A percentile compares a stretch with the other conserved stretches of the same genome.
Conservation (phyloP, 192 early-diverging fungal species). For the Rhizoclosmatium sp. region DNA sequence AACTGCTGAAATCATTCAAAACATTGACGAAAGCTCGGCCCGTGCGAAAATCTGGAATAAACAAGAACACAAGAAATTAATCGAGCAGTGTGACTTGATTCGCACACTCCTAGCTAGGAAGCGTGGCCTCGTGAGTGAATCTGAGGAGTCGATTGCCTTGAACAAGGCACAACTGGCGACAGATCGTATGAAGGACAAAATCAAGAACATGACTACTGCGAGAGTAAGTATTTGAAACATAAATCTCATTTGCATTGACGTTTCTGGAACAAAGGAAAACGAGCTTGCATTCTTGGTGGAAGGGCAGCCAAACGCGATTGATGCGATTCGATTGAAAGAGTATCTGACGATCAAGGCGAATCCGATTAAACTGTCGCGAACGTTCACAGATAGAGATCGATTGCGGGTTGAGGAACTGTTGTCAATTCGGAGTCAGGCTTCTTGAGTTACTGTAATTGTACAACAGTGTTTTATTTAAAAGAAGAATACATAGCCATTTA, state of each 20-base stretch:
- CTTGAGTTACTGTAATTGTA: too few species aligned
- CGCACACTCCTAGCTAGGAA: slow-evolving; percentile 44
- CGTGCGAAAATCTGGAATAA: slow-evolving; percentile 38
- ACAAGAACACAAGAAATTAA: slow-evolving; percentile 27
- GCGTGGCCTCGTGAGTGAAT: slow-evolving; percentile 29
- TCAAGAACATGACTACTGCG: slow-evolving; percentile 38
- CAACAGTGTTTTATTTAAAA: too few species aligned
- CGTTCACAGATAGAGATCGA: slow-evolving; percentile 49
- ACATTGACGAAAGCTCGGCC: slow-evolving; percentile 49
- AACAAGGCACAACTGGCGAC: slow-evolving; percentile 39
- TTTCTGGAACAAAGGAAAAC: slow-evolving; percentile 39
- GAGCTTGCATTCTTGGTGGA: slow-evolving; percentile 63
- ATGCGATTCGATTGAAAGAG: slow-evolving; percentile 65
- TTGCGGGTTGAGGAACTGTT: slow-evolving; percentile 49
- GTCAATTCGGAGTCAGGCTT: slow-evolving; percentile 23
- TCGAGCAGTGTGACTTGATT: slow-evolving; percentile 35
- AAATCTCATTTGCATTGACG: not conserved
- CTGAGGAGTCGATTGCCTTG: slow-evolving; percentile 35
- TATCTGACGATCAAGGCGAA: slow-evolving; percentile 41
- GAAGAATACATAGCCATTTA: too few species aligned
- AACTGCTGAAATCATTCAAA: slow-evolving; percentile 33
- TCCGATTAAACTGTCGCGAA: slow-evolving; percentile 26
- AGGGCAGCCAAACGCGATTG: slow-evolving; percentile 61
- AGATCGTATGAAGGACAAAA: slow-evolving; percentile 49
- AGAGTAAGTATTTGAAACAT: slow-evolving; percentile 36